Evolutionary conservation across 2,329 filamentous ascomycete species (phyloP).

Genomic region (Aplosporella prunicola): DNA sequence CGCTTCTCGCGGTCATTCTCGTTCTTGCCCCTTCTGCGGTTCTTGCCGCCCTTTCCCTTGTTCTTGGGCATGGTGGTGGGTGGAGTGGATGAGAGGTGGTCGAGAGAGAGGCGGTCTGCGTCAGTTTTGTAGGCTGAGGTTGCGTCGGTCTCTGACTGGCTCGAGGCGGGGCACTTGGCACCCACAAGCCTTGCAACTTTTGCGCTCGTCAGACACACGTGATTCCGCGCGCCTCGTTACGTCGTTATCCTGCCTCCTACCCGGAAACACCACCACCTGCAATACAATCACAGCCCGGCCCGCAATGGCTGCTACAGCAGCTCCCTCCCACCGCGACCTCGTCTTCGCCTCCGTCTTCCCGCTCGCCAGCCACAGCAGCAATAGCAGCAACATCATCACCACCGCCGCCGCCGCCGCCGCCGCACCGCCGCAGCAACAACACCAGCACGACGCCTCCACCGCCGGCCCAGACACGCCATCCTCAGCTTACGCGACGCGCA

Average conservation of each 20-base stretch:
- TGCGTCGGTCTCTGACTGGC: too few relatives aligned
- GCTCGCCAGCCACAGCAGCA: conserved; percentile 12
- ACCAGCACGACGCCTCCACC: conserved; percentile 15
- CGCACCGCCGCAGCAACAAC: neutral
- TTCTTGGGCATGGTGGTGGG: conserved; percentile 6
- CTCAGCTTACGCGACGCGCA: conserved; percentile 25
- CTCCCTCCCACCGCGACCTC: conserved; percentile 12
- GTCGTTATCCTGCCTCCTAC: neutral
- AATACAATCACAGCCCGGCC: neutral
- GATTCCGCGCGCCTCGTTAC: too few relatives aligned
- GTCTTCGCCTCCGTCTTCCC: conserved; percentile 40
- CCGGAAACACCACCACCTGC: neutral
- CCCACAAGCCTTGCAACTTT: neutral
- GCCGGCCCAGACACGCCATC: conserved; percentile 36
- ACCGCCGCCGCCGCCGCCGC: neutral
- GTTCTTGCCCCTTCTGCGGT: conserved; percentile 96
- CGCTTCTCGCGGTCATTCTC: conserved; percentile 95
- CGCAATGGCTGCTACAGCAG: conserved; percentile 7
- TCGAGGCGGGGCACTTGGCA: neutral
- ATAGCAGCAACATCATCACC: neutral
- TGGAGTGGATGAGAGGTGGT: neutral
- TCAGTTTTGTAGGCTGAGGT: too few relatives aligned
- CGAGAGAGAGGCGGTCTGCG: too few relatives aligned
- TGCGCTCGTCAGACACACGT: neutral
- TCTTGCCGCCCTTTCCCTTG: conserved; percentile 77